phyloP scores from a whole-genome alignment of 2,329 filamentous ascomycete species.

The Curvularia verruculosa region DNA sequence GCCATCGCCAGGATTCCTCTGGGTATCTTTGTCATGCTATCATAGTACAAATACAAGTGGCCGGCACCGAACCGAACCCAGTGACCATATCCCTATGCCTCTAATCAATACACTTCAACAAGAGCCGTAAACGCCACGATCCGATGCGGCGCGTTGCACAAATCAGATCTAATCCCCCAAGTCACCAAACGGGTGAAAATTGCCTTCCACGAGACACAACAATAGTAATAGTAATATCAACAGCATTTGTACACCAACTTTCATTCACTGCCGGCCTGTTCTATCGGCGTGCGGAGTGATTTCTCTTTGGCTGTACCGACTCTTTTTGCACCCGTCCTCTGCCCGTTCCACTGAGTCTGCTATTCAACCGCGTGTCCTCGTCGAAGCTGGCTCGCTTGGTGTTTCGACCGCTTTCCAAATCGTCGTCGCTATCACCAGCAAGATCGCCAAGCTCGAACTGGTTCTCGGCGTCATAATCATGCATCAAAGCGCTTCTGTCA shows the following conservation, averaged over 20 bases:
- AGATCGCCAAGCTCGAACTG: constrained; percentile 78
- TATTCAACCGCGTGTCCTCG: constrained; percentile 20
- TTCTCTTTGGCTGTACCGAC: constrained; percentile 32
- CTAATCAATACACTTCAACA: constrained; percentile 7
- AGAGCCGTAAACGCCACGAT: constrained; percentile 22
- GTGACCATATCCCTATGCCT: constrained; percentile 5
- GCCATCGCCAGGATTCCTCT: constrained; percentile 9
- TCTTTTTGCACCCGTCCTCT: constrained; percentile 41
- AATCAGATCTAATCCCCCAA: constrained; percentile 3
- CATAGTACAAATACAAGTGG: constrained; percentile 24
- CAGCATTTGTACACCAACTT: constrained; percentile 2
- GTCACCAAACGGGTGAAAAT: neutral
- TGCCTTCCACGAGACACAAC: neutral
- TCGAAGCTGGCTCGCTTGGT: constrained; percentile 21
- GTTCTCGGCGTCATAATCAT: constrained; percentile 82
- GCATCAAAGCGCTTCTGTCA: constrained; percentile 83
- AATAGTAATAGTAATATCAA: neutral
- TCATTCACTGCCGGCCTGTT: neutral
- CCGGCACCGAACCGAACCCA: constrained; percentile 9
- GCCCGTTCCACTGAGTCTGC: constrained; percentile 34
- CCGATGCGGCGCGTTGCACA: constrained; percentile 10
- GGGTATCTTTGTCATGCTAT: constrained; percentile 22
- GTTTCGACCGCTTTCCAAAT: constrained; percentile 38
- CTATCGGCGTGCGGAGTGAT: constrained; percentile 27
- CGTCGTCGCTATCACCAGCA: constrained; percentile 66